Conservation (phyloP, 768 basidiomycete genomes). For the Tylopilus sp. region DNA sequence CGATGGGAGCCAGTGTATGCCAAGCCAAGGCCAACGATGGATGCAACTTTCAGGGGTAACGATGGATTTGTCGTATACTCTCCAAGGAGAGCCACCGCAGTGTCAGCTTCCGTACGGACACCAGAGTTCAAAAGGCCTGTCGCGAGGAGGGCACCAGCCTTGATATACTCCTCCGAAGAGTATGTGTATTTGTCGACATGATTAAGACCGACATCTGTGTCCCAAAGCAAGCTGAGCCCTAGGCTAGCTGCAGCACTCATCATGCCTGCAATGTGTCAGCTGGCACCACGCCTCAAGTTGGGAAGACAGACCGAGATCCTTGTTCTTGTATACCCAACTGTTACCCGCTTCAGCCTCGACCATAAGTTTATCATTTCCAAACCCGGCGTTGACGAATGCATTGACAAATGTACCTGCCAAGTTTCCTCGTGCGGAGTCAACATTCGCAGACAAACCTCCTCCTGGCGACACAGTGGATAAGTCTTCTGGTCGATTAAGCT, state of each 20-base stretch:
- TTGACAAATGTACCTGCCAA: slow-evolving; percentile 97
- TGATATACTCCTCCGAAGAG: slow-evolving; percentile 93
- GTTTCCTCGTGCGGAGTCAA: slow-evolving; percentile 93
- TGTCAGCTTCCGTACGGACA: slow-evolving; percentile 90
- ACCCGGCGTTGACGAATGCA: slow-evolving; percentile 97
- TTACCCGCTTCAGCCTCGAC: slow-evolving; percentile 93
- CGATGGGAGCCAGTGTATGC: slow-evolving; percentile 95
- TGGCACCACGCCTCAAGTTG: neutral
- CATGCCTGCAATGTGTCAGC: slow-evolving; percentile 59
- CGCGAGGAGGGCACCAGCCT: slow-evolving; percentile 94
- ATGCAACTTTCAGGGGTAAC: slow-evolving; percentile 75
- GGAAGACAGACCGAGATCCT: slow-evolving; percentile 76
- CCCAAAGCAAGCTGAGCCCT: slow-evolving; percentile 92
- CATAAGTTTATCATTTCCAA: slow-evolving; percentile 98
- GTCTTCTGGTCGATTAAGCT: neutral
- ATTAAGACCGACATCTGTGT: slow-evolving; percentile 88
- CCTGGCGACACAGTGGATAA: slow-evolving; percentile 36
- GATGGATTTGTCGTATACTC: slow-evolving; percentile 90
- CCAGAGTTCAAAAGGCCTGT: slow-evolving; percentile 90
- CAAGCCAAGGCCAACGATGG: slow-evolving; percentile 90
- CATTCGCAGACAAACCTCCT: slow-evolving; percentile 63
- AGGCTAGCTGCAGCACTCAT: slow-evolving; percentile 94
- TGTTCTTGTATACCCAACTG: slow-evolving; percentile 99
- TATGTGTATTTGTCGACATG: slow-evolving; percentile 99
- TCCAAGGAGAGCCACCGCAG: slow-evolving; percentile 83